These are phyloP conservation scores for Metarhizium humberi DNA, from an alignment of 2,329 filamentous ascomycete genomes.

Conservation along the genomic window DNA sequence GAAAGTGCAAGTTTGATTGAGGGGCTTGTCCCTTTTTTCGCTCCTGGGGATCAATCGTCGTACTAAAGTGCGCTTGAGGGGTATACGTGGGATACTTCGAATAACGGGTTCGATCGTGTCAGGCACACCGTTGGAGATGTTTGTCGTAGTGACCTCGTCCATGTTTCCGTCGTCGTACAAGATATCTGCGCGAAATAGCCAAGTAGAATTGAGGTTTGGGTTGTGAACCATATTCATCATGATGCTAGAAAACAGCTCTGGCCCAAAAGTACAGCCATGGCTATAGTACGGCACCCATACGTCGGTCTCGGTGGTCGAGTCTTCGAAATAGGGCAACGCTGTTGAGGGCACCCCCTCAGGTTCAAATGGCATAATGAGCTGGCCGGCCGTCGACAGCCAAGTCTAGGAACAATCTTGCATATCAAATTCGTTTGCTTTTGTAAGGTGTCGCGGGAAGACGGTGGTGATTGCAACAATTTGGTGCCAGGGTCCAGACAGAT, in stretches of 20 bases:
- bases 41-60: conserved; percentile 77
- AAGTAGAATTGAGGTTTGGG: conserved; percentile 69
- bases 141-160: conserved; percentile 7
- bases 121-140: not conserved
- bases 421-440: not conserved
- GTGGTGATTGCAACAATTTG: no score
- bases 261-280: conserved; percentile 52
- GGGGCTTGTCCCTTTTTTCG: conserved; percentile 58
- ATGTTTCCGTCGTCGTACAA: conserved; percentile 30
- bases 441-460: no score
- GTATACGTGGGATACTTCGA: conserved; percentile 16
- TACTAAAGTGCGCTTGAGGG: conserved; percentile 55
- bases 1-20: conserved; percentile 78
- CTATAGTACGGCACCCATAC: conserved; percentile 46
- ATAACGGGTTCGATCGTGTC: conserved; percentile 3
- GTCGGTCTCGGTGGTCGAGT: conserved; percentile 10
- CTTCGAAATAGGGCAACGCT: conserved; percentile 17
- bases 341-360: conserved; percentile 19
- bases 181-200: conserved; percentile 72
- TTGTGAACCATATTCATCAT: conserved; percentile 70
- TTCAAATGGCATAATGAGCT: conserved; percentile 15
- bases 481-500: no score
- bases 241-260: conserved; percentile 53
- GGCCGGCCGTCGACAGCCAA: not conserved
- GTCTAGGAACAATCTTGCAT: not conserved